A percentile compares a stretch with the other conserved stretches of the same genome.
Conservation (phyloP, 1,284 basidiomycete species). For the Sanghuangporus sanghuang region DNA sequence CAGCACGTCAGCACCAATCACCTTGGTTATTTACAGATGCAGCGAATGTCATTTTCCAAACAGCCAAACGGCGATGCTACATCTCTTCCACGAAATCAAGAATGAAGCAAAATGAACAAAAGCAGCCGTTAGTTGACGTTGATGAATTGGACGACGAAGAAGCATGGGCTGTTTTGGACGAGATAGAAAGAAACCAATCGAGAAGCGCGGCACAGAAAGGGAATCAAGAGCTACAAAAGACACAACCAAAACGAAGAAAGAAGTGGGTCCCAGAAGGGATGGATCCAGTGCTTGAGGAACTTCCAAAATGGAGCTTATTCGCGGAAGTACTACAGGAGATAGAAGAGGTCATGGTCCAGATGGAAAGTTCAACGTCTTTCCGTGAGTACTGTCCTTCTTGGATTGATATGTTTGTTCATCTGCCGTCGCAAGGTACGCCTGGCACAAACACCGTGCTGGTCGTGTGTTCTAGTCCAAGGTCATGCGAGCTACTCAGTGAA, state of each 20-base stretch:
- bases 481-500: constrained; percentile 70
- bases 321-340: constrained; percentile 87
- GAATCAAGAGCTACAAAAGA: constrained; percentile 18
- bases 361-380: constrained; percentile 38
- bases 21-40: constrained; percentile 89
- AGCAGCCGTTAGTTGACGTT: constrained; percentile 13
- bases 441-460: constrained; percentile 79
- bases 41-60: constrained; percentile 82
- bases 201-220: constrained; percentile 12
- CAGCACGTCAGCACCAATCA: constrained; percentile 61
- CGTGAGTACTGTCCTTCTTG: background rate
- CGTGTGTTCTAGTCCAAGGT: constrained; percentile 83
- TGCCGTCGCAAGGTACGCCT: constrained; percentile 37
- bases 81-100: constrained; percentile 27
- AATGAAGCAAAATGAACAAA: constrained; percentile 3
- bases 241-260: constrained; percentile 19
- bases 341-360: constrained; percentile 78
- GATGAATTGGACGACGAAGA: constrained; percentile 57
- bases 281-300: constrained; percentile 86
- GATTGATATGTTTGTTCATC: background rate
- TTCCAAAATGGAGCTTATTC: constrained; percentile 91
- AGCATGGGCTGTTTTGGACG: constrained; percentile 66
- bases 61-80: constrained; percentile 80
- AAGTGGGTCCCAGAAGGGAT: constrained; percentile 76
- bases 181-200: constrained; percentile 41